Evolutionary conservation across 345 rosid genomes (phyloP).

Genomic region (Sisymbrium irio): DNA sequence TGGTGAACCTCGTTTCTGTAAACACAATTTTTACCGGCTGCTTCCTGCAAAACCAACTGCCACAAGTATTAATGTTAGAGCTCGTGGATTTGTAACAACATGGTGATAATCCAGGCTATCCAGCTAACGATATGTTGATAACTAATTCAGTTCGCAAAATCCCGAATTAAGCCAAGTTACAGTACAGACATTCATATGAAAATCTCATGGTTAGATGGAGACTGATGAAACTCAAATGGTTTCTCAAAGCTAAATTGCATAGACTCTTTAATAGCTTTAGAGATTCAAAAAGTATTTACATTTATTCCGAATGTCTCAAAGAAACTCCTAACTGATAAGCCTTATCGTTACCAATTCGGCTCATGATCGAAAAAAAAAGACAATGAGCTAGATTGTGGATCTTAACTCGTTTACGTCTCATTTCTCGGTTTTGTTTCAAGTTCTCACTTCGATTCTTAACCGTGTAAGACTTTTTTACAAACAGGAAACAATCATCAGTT

Average conservation of each 20-base stretch:
- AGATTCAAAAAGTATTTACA: no score
- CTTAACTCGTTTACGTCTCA: neutral
- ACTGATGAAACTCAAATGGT: neutral
- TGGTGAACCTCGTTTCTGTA: constrained; percentile 77
- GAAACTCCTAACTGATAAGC: neutral
- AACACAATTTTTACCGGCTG: constrained; percentile 63
- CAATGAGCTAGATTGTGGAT: neutral
- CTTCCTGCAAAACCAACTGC: constrained; percentile 47
- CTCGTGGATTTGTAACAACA: no score
- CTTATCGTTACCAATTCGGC: neutral
- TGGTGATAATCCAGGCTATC: no score
- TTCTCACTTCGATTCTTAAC: neutral
- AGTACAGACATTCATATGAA: neutral
- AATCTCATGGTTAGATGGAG: neutral
- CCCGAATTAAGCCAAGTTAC: neutral
- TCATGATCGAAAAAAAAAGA: neutral
- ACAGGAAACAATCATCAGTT: neutral
- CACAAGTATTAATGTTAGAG: no score
- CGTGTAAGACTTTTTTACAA: neutral
- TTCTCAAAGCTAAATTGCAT: neutral
- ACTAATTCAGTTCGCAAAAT: neutral
- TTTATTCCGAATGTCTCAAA: no score
- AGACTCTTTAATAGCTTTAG: no score
- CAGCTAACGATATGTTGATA: neutral
- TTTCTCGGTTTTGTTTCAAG: neutral